Evolutionary conservation across 371 early-diverging fungal genomes (phyloP).

Genomic region (Fennellomyces sp.): DNA sequence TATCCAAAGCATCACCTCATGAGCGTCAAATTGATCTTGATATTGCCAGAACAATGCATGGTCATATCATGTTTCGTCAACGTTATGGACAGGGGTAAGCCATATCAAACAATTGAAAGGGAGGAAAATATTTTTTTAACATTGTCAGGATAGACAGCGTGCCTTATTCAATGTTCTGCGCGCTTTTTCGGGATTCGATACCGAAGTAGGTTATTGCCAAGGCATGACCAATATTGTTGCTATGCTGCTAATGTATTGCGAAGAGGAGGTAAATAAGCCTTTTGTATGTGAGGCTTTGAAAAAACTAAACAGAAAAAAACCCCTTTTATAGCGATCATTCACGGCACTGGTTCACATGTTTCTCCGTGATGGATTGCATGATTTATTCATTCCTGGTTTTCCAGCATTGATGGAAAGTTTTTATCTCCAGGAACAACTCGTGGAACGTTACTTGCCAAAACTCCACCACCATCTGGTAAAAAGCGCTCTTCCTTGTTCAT

Average conservation of each 20-base stretch:
- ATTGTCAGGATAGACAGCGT: conserved; percentile 47
- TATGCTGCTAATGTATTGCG: conserved; percentile 87
- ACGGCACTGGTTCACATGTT: conserved; percentile 59
- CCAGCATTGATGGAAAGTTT: conserved; percentile 66
- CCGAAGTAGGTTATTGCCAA: conserved; percentile 94
- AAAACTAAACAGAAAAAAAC: too few species aligned
- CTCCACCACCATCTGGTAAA: conserved; percentile 55
- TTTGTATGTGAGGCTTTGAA: neutral
- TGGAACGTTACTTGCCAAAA: conserved; percentile 53
- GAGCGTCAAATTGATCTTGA: conserved; percentile 73
- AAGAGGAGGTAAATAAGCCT: conserved; percentile 72
- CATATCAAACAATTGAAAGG: neutral
- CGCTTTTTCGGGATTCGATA: conserved; percentile 86
- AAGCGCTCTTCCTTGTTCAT: neutral
- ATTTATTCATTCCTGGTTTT: conserved; percentile 64
- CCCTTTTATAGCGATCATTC: conserved; percentile 50
- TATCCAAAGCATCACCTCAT: conserved; percentile 38
- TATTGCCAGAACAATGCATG: conserved; percentile 63
- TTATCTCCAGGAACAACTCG: conserved; percentile 60
- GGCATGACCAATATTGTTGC: conserved; percentile 93
- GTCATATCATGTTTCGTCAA: conserved; percentile 68
- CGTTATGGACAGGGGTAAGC: conserved; percentile 68
- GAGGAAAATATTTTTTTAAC: neutral
- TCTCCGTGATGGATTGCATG: conserved; percentile 51
- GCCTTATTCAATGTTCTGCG: conserved; percentile 84